Evolutionary conservation across 805 yeast species (phyloP).

Genomic region (Pichia manshurica): DNA sequence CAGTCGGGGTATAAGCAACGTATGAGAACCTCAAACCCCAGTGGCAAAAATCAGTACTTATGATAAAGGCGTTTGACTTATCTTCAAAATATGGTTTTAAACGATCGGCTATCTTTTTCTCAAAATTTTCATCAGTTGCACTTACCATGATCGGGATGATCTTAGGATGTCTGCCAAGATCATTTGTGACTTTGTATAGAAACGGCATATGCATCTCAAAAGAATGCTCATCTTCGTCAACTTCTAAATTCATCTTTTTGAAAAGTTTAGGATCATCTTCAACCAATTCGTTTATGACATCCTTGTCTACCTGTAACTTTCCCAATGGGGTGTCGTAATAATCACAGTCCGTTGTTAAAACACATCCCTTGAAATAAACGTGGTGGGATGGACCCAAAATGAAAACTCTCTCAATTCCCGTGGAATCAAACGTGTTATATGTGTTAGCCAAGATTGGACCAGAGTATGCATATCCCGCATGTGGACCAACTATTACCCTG

Average conservation of each 20-base stretch:
- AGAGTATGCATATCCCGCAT: slow-evolving; percentile 87
- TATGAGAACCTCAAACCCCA: slow-evolving; percentile 76
- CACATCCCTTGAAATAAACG: slow-evolving; percentile 63
- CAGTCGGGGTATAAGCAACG: slow-evolving; percentile 42
- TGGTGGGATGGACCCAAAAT: slow-evolving; percentile 93
- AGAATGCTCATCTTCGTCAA: slow-evolving; percentile 84
- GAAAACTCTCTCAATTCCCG: slow-evolving; percentile 56
- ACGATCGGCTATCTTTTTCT: slow-evolving; percentile 39
- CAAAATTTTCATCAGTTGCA: slow-evolving; percentile 43
- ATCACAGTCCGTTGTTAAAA: slow-evolving; percentile 46
- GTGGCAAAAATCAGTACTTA: slow-evolving; percentile 92
- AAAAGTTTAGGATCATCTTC: slow-evolving; percentile 37
- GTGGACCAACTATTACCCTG: slow-evolving; percentile 59
- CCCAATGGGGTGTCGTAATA: slow-evolving; percentile 82
- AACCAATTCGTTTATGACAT: slow-evolving; percentile 34
- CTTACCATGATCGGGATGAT: slow-evolving; percentile 82
- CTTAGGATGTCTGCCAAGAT: slow-evolving; percentile 21
- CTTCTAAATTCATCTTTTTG: slow-evolving; percentile 47
- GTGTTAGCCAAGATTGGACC: slow-evolving; percentile 75
- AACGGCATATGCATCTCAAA: slow-evolving; percentile 93
- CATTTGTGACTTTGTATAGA: slow-evolving; percentile 44
- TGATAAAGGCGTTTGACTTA: slow-evolving; percentile 58
- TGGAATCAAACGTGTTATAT: slow-evolving; percentile 62
- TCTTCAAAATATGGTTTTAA: slow-evolving; percentile 51
- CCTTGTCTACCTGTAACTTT: slow-evolving; percentile 56